Conservation (phyloP, 495 filamentous ascomycete genomes). For the Penicillium odoratum region DNA sequence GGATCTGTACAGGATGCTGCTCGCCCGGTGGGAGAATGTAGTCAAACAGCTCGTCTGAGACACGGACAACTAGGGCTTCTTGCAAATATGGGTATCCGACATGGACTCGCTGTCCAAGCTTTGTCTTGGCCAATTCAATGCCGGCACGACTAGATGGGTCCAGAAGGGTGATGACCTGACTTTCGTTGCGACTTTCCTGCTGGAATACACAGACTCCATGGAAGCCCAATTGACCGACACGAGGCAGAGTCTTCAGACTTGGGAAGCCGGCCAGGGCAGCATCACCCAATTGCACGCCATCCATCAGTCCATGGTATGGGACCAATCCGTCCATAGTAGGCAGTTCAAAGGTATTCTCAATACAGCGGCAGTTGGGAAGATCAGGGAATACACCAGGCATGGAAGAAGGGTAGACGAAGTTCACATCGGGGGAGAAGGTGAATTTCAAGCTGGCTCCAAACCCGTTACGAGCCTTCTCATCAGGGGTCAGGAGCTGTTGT, state of each 20-base stretch:
- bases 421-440: slow-evolving; percentile 72
- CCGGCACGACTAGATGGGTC: slow-evolving; percentile 71
- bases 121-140: slow-evolving; percentile 68
- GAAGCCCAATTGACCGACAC: slow-evolving; percentile 76
- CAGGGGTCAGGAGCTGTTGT: slow-evolving; percentile 70
- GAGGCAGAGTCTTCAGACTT: slow-evolving; percentile 77
- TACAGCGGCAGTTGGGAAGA: slow-evolving; percentile 80
- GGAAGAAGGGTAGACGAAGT: slow-evolving; percentile 82
- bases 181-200: slow-evolving; percentile 94
- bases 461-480: slow-evolving; percentile 78
- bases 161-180: slow-evolving; percentile 84
- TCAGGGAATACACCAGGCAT: slow-evolving; percentile 90
- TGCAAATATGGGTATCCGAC: slow-evolving; percentile 96
- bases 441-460: slow-evolving; percentile 95
- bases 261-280: slow-evolving; percentile 91
- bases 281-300: slow-evolving; percentile 81
- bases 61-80: slow-evolving; percentile 82
- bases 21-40: slow-evolving; percentile 70
- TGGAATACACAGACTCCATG: slow-evolving; percentile 97
- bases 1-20: slow-evolving; percentile 58
- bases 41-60: slow-evolving; percentile 93
- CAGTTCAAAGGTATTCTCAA: slow-evolving; percentile 93
- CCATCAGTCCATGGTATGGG: slow-evolving; percentile 78
- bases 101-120: slow-evolving; percentile 81
- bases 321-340: slow-evolving; percentile 90